Evolutionary conservation across 176 grass and related monocot genomes (phyloP), one percentile per base, ranked within the genome.

Genomic region (Aegilops sharonensis): DNA sequence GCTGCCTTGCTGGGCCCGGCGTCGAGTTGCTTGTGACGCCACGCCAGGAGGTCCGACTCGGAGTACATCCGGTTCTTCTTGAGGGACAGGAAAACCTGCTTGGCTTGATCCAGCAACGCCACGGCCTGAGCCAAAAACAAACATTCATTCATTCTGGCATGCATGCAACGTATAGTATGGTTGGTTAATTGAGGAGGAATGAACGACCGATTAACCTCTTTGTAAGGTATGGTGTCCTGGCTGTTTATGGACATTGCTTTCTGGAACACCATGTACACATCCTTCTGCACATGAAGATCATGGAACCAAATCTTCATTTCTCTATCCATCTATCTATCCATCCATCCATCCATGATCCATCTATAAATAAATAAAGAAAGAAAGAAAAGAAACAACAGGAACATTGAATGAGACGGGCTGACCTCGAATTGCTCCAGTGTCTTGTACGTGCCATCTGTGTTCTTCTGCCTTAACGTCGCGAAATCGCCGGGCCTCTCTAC

Each of bases 351-450:
- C 34, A 31, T 31, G 31, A 39, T 39, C 42, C 11, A 45, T 45
- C 4, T 48, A 48, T 48, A 48, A 47, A 47, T 47, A 47, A 43
- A 45, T 3, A 37, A 39, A 9, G 3, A 40, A 40, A 40, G 39
- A 40, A 40, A 40, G 39, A 52, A 52, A 56, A 21, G 2, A 21
- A 64, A 24, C 37, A 11, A 5, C 9, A 30, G 45, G 20, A 78
- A 40, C 27, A 14, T 27, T 5, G 42, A 43, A 43, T 43, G 42
- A 43, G 42, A 43, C 42, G 42, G 42, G 9, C 42, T 43, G 47
- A 95, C 93, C 90, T 95, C 90, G 64, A 95, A 95, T 43, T 90
- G 93, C 62, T 90, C 90, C 9, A 95, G 61, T 69, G 88, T 85
- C 8, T 39, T 40, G 81, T 95, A 95, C 86, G 88, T 92, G 67